Evolutionary conservation across 805 yeast genomes (phyloP), one percentile per base, ranked within the genome.

Genomic region (Cyberlindnera maclurae): DNA sequence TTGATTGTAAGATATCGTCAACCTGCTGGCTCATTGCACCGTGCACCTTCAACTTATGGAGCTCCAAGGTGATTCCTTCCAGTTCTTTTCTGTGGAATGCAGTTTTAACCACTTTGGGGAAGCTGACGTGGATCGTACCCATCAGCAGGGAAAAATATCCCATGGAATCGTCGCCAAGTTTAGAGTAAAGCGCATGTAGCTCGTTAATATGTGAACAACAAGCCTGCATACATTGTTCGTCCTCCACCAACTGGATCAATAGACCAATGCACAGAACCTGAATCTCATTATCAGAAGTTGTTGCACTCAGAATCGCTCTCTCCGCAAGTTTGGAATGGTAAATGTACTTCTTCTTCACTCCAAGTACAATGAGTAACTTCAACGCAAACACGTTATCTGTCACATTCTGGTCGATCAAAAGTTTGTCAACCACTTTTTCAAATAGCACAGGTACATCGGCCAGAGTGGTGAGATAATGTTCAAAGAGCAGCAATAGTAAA

Each of bases 181-280:
- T 34, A 2, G 20, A 16, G 29, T 42, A 47, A 1, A 54, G 26
- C 3, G 34, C 29, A 26, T 49, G 47, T 3, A 52, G 29, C 10
- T 10, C 27, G 5, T 24, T 15, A 2, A 44, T 4, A 16, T 33
- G 18, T 10, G 26, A 29, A 1, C 29, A 10, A 0, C 34, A 4
- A 9, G n/a, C 18, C n/a, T 33, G 12, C 3, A 42, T 20, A 18
- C 52, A 42, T 2, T 15, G 11, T 0, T 34, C 24, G 11, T 45
- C 40, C 12, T 52, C 57, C 2, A 44, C 24, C 9, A 55, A 42
- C 18, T 47, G 47, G 10, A 54, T 38, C 12, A 55, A 16, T 1
- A 55, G 38, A 1, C 60, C 60, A 27, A 50, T 32, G 22, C 40
- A 39, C 17, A 54, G 37, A 4, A 51, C 24, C 9, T 46, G 44